These are phyloP conservation scores for Stagonosporopsis rhizophila DNA, from an alignment of 2,329 filamentous ascomycete species.

Conservation along the genomic window DNA sequence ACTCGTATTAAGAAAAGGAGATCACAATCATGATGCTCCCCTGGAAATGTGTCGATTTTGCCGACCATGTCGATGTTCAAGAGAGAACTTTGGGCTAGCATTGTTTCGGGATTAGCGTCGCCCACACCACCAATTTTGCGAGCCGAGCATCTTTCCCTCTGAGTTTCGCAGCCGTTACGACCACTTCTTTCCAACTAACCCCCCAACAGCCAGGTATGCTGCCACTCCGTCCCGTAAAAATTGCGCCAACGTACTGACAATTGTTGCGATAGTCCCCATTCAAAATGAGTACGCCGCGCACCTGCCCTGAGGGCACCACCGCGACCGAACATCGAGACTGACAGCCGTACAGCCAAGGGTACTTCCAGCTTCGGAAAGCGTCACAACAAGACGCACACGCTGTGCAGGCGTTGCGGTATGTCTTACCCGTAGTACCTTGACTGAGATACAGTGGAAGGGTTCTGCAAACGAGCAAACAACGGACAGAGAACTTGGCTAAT, in stretches of 20 bases:
- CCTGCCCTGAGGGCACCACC: slow-evolving; percentile 29
- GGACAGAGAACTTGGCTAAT: slow-evolving; percentile 31
- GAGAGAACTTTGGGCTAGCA: background rate
- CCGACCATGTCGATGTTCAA: background rate
- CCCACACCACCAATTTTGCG: background rate
- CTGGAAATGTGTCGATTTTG: background rate
- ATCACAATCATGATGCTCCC: no score
- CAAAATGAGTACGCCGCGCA: slow-evolving; percentile 64
- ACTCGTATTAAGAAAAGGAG: no score
- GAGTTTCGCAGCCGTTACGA: background rate
- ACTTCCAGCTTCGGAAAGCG: slow-evolving; percentile 77
- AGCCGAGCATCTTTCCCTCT: background rate
- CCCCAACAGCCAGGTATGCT: slow-evolving; percentile 47
- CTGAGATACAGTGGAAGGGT: slow-evolving; percentile 23
- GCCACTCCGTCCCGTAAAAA: slow-evolving; percentile 1
- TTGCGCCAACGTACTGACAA: slow-evolving; percentile 30
- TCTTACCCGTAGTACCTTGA: slow-evolving; percentile 46
- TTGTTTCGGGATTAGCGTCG: background rate
- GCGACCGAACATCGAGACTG: slow-evolving; percentile 49
- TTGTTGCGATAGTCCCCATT: slow-evolving; percentile 52
- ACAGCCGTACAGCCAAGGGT: slow-evolving; percentile 69
- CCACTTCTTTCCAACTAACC: slow-evolving; percentile 41
- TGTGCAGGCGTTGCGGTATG: slow-evolving; percentile 98
- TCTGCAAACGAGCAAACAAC: slow-evolving; percentile 19
- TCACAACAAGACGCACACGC: slow-evolving; percentile 98